Conservation (phyloP, 1,284 basidiomycete species). For the Cystobasidiaceae sp. region DNA sequence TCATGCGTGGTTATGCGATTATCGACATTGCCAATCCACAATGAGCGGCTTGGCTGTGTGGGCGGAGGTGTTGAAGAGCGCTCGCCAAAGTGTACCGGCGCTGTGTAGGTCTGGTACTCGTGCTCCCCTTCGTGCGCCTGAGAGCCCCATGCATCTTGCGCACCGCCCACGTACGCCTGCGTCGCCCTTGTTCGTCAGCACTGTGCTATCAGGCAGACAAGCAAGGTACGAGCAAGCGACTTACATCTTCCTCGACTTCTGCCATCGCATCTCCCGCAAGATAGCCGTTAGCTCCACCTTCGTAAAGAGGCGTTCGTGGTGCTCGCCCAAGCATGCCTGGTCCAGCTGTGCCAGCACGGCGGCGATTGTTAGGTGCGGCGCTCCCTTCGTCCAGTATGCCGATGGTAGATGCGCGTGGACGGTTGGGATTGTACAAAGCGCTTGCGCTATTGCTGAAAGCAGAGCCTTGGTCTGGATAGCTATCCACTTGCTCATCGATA, state of each 20-base stretch:
- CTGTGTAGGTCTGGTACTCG: slow-evolving; percentile 1
- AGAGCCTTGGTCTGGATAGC: too few relatives aligned
- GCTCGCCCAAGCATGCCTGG: slow-evolving; percentile 17
- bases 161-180: too few relatives aligned
- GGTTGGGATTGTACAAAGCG: slow-evolving; percentile 44
- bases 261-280: not conserved
- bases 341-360: slow-evolving; percentile 40
- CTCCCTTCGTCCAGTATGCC: slow-evolving; percentile 66
- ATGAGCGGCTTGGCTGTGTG: slow-evolving; percentile 85
- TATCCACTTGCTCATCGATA: not conserved
- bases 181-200: too few relatives aligned
- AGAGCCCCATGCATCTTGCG: too few relatives aligned
- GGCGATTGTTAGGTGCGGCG: slow-evolving; percentile 42
- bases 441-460: not conserved
- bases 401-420: slow-evolving; percentile 85
- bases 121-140: not conserved
- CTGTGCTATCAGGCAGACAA: not conserved
- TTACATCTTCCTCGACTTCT: slow-evolving; percentile 13
- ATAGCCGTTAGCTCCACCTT: not conserved
- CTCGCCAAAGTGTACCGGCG: slow-evolving; percentile 10
- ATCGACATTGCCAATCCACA: slow-evolving; percentile 97
- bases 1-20: slow-evolving; percentile 88
- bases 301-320: slow-evolving; percentile 16
- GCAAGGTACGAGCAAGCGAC: not conserved
- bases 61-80: slow-evolving; percentile 31